These are phyloP conservation scores for Zygoascus sp. DNA, from an alignment of 1,139 yeast genomes.

Conservation along the genomic window DNA sequence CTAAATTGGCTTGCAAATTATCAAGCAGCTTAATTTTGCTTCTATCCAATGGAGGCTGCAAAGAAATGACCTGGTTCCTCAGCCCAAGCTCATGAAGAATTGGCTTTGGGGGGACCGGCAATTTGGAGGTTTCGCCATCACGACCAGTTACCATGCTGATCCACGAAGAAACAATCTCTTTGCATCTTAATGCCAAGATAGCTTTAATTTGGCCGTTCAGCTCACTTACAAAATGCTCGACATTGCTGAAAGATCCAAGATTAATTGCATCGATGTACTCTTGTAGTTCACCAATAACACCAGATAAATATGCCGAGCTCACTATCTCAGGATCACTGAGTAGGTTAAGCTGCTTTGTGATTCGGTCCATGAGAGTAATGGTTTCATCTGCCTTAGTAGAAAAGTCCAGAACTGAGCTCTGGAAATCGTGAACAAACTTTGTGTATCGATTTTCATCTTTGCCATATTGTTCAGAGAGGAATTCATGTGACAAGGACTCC, in stretches of 20 bases:
- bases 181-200: constrained; percentile 38
- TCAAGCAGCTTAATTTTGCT: constrained; percentile 34
- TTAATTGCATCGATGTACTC: constrained; percentile 40
- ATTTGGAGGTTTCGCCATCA: constrained; percentile 5
- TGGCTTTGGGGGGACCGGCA: constrained; percentile 17
- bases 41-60: constrained; percentile 42
- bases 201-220: constrained; percentile 42
- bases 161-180: constrained; percentile 28
- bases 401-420: constrained; percentile 38
- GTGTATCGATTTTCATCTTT: constrained; percentile 42
- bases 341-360: neutral
- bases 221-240: constrained; percentile 37
- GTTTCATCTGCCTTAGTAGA: constrained; percentile 37
- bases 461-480: constrained; percentile 38
- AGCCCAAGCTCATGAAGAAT: constrained; percentile 40
- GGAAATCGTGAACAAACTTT: constrained; percentile 41
- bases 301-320: constrained; percentile 20
- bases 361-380: constrained; percentile 17
- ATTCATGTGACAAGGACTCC: constrained; percentile 51
- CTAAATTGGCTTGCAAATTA: constrained; percentile 32
- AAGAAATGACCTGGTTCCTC: constrained; percentile 42
- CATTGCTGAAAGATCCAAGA: constrained; percentile 42
- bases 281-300: constrained; percentile 39
- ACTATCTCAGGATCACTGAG: constrained; percentile 3
- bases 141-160: constrained; percentile 22